Evolutionary conservation across 2,329 filamentous ascomycete genomes (phyloP), one percentile per base, ranked within the genome.

Genomic region (Fusarium hostae): DNA sequence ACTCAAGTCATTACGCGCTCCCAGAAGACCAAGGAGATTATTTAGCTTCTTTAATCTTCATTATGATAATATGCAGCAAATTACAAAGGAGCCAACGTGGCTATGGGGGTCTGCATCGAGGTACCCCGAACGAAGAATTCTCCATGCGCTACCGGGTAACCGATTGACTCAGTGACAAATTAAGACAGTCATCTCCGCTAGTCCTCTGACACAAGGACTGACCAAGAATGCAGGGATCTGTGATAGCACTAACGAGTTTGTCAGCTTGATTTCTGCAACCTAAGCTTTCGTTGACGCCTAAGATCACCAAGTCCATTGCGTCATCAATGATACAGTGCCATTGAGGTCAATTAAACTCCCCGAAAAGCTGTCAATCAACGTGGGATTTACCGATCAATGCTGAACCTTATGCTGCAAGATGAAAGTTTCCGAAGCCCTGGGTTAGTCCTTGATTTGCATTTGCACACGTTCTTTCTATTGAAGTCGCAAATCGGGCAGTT

Each of bases 211-310:
- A 8, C 3, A 0, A 11, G 16, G 0, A 4, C 8, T 3, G 3
- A 7, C 2, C 0, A 2, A 18, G 6, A 34, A 0, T 2, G 47
- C 16, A 3, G 0, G 0, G 0, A 4, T 2, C 3, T 3, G 6
- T 0, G 24, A 10, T 1, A 2, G 12, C 16, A 15, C 30, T 24
- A 51, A 35, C 47, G 10, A 3, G 6, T 0, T 3, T 5, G 1
- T 2, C 10, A 4, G 10, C 15, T 9, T 18, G 0, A 18, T 12
- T 16, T 22, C 6, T 6, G 3, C 1, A 26, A 4, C 11, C n/a
- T 32, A 40, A 12, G 10, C 15, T 28, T 6, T 16, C 6, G 13
- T n/a, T 22, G 11, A 13, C 7, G 11, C 22, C 3, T 7, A 15
- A 16, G 6, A n/a, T 6, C 22, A 50, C 9, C 15, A 5, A 5